Conservation (phyloP, 495 filamentous ascomycete species). For the Neurospora sp. region DNA sequence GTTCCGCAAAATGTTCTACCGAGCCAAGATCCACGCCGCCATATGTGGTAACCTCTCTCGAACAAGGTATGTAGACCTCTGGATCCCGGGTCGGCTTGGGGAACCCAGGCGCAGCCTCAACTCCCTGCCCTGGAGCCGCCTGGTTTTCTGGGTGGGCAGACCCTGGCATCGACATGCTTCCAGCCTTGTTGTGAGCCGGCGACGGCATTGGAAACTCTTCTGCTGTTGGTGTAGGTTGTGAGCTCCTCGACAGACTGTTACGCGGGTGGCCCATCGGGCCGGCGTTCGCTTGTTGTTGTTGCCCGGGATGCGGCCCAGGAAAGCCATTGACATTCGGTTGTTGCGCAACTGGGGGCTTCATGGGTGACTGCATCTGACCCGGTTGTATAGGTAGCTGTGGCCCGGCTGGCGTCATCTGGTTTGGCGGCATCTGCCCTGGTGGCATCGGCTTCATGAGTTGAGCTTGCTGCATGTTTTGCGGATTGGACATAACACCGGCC, state of each 20-base stretch:
- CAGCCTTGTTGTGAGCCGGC: constrained; percentile 29
- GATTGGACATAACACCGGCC: constrained; percentile 17
- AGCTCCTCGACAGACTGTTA: constrained; percentile 33
- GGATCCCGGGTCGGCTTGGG: constrained; percentile 24
- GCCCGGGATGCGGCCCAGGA: constrained; percentile 35
- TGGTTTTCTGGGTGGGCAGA: constrained; percentile 23
- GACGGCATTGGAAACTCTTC: constrained; percentile 34
- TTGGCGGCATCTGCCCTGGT: constrained; percentile 32
- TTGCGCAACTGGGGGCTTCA: constrained; percentile 38
- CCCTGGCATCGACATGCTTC: constrained; percentile 23
- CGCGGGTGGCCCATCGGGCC: constrained; percentile 21
- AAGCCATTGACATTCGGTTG: constrained; percentile 41
- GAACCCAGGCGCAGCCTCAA: constrained; percentile 17
- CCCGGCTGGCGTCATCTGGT: constrained; percentile 39
- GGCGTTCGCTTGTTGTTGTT: constrained; percentile 26
- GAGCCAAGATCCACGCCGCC: constrained; percentile 57
- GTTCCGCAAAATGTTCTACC: constrained; percentile 49
- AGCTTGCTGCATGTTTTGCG: constrained; percentile 22
- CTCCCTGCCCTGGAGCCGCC: constrained; percentile 11
- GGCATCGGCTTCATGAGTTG: constrained; percentile 27
- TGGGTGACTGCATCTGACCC: constrained; percentile 35
- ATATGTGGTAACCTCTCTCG: constrained; percentile 47
- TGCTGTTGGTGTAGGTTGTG: constrained; percentile 27
- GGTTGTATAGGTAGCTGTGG: constrained; percentile 39
- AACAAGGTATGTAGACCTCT: constrained; percentile 51